phyloP scores from a whole-genome alignment of 805 yeast genomes.

The Starmerella stigmatis region DNA sequence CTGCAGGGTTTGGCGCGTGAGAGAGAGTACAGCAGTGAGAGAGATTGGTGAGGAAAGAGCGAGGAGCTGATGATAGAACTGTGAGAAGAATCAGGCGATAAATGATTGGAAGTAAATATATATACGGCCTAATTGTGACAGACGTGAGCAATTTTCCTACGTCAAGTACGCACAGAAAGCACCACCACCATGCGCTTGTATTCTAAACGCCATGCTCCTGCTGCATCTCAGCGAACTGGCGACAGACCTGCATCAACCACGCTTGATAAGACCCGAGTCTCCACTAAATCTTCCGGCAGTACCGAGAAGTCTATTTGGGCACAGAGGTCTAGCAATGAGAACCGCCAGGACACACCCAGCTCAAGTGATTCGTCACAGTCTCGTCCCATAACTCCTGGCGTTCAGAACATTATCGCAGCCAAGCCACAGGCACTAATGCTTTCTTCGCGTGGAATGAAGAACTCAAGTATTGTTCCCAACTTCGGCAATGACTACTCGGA shows the following conservation, averaged over 20 bases:
- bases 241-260: no score
- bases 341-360: neutral
- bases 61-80: neutral
- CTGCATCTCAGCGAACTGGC: no score
- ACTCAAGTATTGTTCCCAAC: conserved; percentile 17
- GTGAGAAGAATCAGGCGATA: neutral
- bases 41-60: neutral
- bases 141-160: no score
- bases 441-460: neutral
- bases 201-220: no score
- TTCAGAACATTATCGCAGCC: no score
- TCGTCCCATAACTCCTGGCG: no score
- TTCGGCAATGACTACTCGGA: conserved; percentile 66
- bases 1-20: neutral
- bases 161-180: no score
- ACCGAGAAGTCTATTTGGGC: no score
- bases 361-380: neutral
- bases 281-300: no score
- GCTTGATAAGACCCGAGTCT: neutral
- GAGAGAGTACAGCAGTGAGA: neutral
- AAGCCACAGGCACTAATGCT: neutral
- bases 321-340: neutral
- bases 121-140: no score
- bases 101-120: neutral
- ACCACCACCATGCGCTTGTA: no score